Conservation (phyloP, 169 alveolate species). For the Eimeria sp. region DNA sequence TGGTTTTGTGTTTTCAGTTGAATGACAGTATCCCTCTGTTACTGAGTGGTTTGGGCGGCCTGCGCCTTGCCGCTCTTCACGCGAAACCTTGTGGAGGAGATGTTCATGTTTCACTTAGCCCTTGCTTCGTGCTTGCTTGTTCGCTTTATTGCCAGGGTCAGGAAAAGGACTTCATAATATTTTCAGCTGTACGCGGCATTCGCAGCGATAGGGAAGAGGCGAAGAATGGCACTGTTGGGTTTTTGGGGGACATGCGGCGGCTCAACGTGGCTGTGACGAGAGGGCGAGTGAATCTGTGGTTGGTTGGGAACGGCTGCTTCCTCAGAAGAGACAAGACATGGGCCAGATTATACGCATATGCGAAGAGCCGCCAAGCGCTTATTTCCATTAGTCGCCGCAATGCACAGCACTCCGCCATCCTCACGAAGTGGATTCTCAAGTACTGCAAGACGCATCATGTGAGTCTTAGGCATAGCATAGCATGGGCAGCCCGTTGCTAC, state of each 20-base stretch:
- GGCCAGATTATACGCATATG: constrained; percentile 78
- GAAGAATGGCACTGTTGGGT: constrained; percentile 81
- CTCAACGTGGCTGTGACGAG: constrained; percentile 87
- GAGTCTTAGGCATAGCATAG: not conserved
- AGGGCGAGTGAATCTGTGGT: constrained; percentile 82
- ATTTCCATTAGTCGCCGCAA: constrained; percentile 72
- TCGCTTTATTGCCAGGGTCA: constrained; percentile 77
- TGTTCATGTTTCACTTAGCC: not conserved
- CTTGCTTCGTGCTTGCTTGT: not conserved
- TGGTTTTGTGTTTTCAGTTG: not conserved
- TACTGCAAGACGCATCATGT: constrained; percentile 77
- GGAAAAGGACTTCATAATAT: constrained; percentile 85
- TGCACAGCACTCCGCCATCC: constrained; percentile 66
- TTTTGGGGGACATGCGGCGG: constrained; percentile 84
- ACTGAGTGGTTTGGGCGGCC: not conserved
- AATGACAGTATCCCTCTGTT: not conserved
- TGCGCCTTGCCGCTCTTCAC: not conserved
- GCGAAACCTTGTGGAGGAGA: not conserved
- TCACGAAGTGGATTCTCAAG: constrained; percentile 78
- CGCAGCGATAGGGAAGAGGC: constrained; percentile 65
- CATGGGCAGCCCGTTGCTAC: not conserved
- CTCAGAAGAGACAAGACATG: constrained; percentile 81
- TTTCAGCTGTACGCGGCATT: constrained; percentile 83
- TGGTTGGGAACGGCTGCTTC: constrained; percentile 85
- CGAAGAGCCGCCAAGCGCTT: constrained; percentile 73